Percentiles rank a stretch among this genome's conserved stretches.
These are phyloP conservation scores for Starmerella floris DNA, from an alignment of 805 yeast genomes.

Conservation along the genomic window DNA sequence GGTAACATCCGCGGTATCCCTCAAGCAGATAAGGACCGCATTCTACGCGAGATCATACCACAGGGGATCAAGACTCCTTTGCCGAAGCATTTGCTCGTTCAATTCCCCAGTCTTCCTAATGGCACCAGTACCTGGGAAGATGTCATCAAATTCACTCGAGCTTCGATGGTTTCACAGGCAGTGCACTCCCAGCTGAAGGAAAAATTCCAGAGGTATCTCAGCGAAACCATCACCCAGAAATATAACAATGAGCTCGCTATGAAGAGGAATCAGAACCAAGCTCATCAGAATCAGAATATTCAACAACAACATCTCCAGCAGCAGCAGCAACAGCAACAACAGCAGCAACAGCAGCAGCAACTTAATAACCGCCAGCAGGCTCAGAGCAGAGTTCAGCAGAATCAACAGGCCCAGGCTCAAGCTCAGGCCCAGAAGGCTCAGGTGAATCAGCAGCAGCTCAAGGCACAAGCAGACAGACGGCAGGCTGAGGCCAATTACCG, in stretches of 20 bases:
- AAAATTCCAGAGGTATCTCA: constrained; percentile 21
- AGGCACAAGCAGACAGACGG: constrained; percentile 9
- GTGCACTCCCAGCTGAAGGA: constrained; percentile 24
- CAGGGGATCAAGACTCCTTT: constrained; percentile 43
- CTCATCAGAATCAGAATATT: constrained; percentile 18
- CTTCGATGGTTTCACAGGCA: constrained; percentile 19
- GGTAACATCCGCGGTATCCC: constrained; percentile 1
- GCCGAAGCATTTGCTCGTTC: constrained; percentile 50
- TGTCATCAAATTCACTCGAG: constrained; percentile 41
- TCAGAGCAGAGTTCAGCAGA: background rate
- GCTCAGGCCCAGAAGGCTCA: constrained; percentile 1
- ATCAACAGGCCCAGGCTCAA: constrained; percentile 8
- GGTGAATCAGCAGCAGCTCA: constrained; percentile 1
- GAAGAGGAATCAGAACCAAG: constrained; percentile 1
- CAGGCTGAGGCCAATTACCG: constrained; percentile 7
- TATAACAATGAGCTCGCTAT: background rate
- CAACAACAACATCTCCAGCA: constrained; percentile 17
- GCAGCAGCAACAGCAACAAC: constrained; percentile 15
- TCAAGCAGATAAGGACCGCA: constrained; percentile 10
- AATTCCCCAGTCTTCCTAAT: constrained; percentile 65
- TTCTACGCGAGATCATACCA: constrained; percentile 15
- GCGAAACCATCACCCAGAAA: constrained; percentile 25
- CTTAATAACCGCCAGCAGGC: constrained; percentile 1
- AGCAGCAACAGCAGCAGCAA: constrained; percentile 13
- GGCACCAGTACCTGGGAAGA: constrained; percentile 72